Evolutionary conservation across 495 filamentous ascomycete species (phyloP).

Genomic region (Xylaria curta): DNA sequence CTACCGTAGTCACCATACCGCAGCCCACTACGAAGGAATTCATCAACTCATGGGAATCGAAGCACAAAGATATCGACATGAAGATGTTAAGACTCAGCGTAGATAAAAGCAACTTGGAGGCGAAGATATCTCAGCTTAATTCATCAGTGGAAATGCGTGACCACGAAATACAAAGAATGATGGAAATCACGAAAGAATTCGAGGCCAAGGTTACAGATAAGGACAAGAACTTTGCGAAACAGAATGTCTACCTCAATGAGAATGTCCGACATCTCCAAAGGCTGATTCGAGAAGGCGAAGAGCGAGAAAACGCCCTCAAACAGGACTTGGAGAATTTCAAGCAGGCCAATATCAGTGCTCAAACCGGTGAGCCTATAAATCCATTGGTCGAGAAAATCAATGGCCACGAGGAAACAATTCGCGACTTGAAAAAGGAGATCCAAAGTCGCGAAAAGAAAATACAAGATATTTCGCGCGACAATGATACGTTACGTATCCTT

Average conservation of each 20-base stretch:
- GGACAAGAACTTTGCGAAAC: slow-evolving; percentile 23
- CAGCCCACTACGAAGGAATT: slow-evolving; percentile 44
- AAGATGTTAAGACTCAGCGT: neutral
- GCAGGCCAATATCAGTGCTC: slow-evolving; percentile 10
- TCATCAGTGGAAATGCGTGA: slow-evolving; percentile 17
- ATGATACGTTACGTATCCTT: slow-evolving; percentile 18
- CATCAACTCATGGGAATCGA: slow-evolving; percentile 45
- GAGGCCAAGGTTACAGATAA: slow-evolving; percentile 34
- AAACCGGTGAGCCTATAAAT: neutral
- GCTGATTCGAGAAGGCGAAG: neutral
- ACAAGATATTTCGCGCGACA: slow-evolving; percentile 11
- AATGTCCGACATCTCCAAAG: neutral
- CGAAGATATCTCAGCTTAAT: neutral
- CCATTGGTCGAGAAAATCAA: slow-evolving; percentile 4
- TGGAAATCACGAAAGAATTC: slow-evolving; percentile 24
- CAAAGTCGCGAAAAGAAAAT: slow-evolving; percentile 9
- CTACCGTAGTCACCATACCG: slow-evolving; percentile 52
- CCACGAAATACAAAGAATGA: slow-evolving; percentile 13
- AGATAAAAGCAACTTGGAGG: slow-evolving; percentile 28
- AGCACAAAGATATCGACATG: slow-evolving; percentile 32
- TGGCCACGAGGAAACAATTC: neutral
- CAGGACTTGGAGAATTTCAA: slow-evolving; percentile 20
- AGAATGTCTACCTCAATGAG: slow-evolving; percentile 7
- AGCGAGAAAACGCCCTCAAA: slow-evolving; percentile 18
- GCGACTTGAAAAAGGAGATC: neutral